These are phyloP conservation scores for Cajanus cajan DNA, from an alignment of 306 rosid genomes.

Conservation along the genomic window DNA sequence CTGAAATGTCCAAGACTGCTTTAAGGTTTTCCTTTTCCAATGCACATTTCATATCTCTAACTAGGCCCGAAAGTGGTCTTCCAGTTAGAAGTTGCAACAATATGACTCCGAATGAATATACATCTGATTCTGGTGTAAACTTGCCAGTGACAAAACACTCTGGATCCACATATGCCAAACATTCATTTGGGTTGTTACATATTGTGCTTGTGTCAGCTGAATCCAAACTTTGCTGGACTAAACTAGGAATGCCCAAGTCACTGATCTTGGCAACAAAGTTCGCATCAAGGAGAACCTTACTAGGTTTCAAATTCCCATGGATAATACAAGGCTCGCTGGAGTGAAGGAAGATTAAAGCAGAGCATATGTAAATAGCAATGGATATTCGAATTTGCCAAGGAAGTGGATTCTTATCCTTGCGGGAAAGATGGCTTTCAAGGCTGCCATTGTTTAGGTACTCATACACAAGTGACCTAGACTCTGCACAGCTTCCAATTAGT, in stretches of 20 bases:
- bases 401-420: slow-evolving; percentile 58
- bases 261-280: slow-evolving; percentile 72
- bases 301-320: slow-evolving; percentile 89
- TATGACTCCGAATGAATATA: slow-evolving; percentile 78
- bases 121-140: slow-evolving; percentile 69
- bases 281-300: slow-evolving; percentile 83
- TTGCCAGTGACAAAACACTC: slow-evolving; percentile 64
- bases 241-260: slow-evolving; percentile 59
- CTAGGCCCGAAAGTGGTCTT: slow-evolving; percentile 53
- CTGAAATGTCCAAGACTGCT: slow-evolving; percentile 71
- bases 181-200: slow-evolving; percentile 31
- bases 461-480: slow-evolving; percentile 75
- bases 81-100: slow-evolving; percentile 69
- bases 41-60: slow-evolving; percentile 73
- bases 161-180: slow-evolving; percentile 65
- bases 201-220: slow-evolving; percentile 33
- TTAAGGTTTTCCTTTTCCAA: slow-evolving; percentile 53
- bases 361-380: slow-evolving; percentile 76
- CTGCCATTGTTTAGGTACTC: slow-evolving; percentile 77
- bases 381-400: slow-evolving; percentile 80
- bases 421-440: slow-evolving; percentile 71
- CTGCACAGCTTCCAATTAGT: slow-evolving; percentile 76
- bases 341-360: slow-evolving; percentile 83
- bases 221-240: slow-evolving; percentile 52
- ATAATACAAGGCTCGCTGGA: slow-evolving; percentile 60